Base-by-base conservation (phyloP, 768 basidiomycete species). In the Collybia sp. region DNA sequence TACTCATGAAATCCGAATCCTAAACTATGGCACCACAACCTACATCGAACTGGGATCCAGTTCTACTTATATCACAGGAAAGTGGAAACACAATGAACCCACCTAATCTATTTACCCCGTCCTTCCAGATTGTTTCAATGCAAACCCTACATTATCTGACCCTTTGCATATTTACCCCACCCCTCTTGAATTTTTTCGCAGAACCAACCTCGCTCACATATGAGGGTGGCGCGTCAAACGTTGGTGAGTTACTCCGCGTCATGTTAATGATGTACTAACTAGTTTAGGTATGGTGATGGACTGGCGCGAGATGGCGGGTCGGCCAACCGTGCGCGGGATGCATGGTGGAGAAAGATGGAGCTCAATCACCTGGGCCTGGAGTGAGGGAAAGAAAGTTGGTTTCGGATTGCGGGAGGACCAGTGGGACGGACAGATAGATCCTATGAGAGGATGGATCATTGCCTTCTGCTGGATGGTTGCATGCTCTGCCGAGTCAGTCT, bases 61-160 rank as follows among this genome's bases (percentile, higher is more conserved):
- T 90, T 3, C 67, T 95, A 47, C 77, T 96, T 41, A 72, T 93
- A 53, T 92, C 90, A 48, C 93, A 96, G 73, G 93, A 81, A 46
- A 47, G 72, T 62, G 16, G 30, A 12, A 19, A 5, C 40, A 17
- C 31, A 44, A 9, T 25, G 12, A 5, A 16, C 35, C 40, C 13
- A 46, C 17, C 31, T 32, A 38, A 39, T 48, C n/a, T 36, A n/a
- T 46, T 43, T n/a, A 46, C 25, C 18, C 33, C 30, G 25, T 36
- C 36, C 20, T 15, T 20, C 49, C 56, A 99, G 92, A 98, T 99
- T 56, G 79, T 99, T 51, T 82, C 90, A 6, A 74, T 98, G 59
- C 95, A 98, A 68, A 83, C 92, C 1, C 67, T 97, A 30, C 96
- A 98, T 69, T 98, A 99, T 67, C 71, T 99, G 48, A 87, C 89